Evolutionary conservation across 1,284 basidiomycete species (phyloP), one percentile per base, ranked within the genome.

Genomic region (Wolfiporia cocos): DNA sequence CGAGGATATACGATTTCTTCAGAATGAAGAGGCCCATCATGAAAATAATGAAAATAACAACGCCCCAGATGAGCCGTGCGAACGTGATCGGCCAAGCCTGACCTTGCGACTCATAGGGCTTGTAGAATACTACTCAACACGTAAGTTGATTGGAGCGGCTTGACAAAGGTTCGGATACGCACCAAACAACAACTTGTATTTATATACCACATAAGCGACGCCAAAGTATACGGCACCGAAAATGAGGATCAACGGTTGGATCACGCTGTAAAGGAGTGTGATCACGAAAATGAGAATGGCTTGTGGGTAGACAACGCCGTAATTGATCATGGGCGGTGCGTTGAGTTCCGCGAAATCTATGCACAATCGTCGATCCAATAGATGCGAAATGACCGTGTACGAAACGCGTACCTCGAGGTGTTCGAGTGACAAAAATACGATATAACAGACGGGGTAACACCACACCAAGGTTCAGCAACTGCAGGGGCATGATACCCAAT

Each of bases 191-290:
- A 97, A 74, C 60, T 97, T 95, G 69, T 97, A 97, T 70, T 99
- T 99, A 77, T 95, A 97, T 3, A 97, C 92, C 4, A 96, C 72
- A 57, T 94, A 99, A 2, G 79, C 91, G 39, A 90, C 71, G 9
- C 92, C 94, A 58, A 99, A 99, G 66, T 99, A 99, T 30, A 95
- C 68, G 0, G 93, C 87, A 7, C 93, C 92, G 56, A 99, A 99
- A 18, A 96, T 76, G 41, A 96, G 74, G 56, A 99, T 96, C 44
- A 96, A 73, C 0, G 95, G 95, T 49, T 93, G 90, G 9, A 96
- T 89, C 50, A 99, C 87, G 59, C 91, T 93, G 70, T 98, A 99
- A 19, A 96, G 73, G 53, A 99, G 70, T 18, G 90, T 93, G 58
- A 99, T 86, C 42, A 93, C 90, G 65, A 98, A 99, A 55, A 99